phyloP scores from a whole-genome alignment of 2,329 filamentous ascomycete genomes.

The Orbilia oligospora region DNA sequence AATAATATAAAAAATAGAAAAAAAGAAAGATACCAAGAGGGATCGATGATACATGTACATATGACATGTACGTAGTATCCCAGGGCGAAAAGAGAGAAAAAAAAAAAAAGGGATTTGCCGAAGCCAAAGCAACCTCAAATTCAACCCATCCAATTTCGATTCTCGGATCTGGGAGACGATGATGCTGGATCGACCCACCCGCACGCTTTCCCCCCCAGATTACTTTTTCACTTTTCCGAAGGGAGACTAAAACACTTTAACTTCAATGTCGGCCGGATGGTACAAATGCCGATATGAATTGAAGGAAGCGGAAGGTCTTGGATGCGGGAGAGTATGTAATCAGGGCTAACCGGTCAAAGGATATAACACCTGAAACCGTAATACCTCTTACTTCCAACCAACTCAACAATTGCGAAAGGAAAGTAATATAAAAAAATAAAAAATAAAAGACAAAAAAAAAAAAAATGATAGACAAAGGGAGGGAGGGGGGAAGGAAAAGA shows the following conservation, averaged over 20 bases:
- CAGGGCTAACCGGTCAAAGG: constrained; percentile 32
- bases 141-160: constrained; percentile 50
- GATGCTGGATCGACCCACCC: constrained; percentile 60
- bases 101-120: constrained; percentile 44
- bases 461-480: neutral
- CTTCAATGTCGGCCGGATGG: constrained; percentile 36
- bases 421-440: too few relatives aligned
- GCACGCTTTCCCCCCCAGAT: constrained; percentile 43
- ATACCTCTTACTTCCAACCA: constrained; percentile 6
- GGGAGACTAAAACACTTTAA: constrained; percentile 4
- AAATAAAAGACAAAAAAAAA: too few relatives aligned
- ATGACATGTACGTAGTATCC: too few relatives aligned
- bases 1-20: neutral
- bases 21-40: too few relatives aligned
- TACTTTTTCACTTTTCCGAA: constrained; percentile 26
- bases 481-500: constrained; percentile 33
- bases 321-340: constrained; percentile 45
- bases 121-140: constrained; percentile 22
- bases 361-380: constrained; percentile 48
- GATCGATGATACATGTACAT: too few relatives aligned
- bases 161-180: constrained; percentile 53
- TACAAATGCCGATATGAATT: constrained; percentile 55
- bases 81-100: neutral
- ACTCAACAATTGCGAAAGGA: constrained; percentile 40
- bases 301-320: constrained; percentile 42